Percentiles rank a stretch among this genome's conserved stretches.
Conservation (phyloP, 2,329 filamentous ascomycete species). For the Sclerotinia nivalis region DNA sequence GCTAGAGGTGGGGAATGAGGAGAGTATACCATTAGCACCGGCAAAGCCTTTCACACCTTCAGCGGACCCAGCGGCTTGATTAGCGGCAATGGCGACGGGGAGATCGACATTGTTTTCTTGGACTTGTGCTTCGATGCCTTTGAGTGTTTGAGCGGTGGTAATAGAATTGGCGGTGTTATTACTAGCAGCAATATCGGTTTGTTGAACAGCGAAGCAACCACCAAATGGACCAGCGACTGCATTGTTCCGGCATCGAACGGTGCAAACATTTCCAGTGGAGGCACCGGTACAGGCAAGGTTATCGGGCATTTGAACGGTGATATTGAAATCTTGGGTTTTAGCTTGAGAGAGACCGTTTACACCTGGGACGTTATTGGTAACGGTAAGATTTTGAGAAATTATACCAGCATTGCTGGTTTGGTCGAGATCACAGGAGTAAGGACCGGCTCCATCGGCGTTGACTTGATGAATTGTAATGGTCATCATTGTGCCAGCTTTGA, state of each 20-base stretch:
- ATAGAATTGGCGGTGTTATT: conserved; percentile 50
- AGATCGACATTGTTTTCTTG: conserved; percentile 54
- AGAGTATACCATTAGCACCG: conserved; percentile 36
- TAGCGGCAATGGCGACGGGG: conserved; percentile 48
- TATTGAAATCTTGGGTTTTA: conserved; percentile 57
- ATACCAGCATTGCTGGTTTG: conserved; percentile 46
- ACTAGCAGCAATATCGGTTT: conserved; percentile 48
- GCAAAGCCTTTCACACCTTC: conserved; percentile 41
- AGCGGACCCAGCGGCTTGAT: conserved; percentile 45
- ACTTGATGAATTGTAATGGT: conserved; percentile 55
- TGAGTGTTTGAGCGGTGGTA: conserved; percentile 48
- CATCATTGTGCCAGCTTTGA: conserved; percentile 49
- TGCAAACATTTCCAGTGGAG: conserved; percentile 57
- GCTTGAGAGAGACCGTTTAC: conserved; percentile 44
- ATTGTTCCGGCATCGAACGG: conserved; percentile 60
- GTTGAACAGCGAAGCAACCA: conserved; percentile 59
- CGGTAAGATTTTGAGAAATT: conserved; percentile 51
- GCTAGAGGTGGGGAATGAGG: not conserved
- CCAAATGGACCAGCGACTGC: conserved; percentile 58
- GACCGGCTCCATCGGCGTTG: conserved; percentile 56
- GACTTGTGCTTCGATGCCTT: conserved; percentile 51
- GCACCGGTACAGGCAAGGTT: conserved; percentile 52
- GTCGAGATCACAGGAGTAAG: conserved; percentile 57
- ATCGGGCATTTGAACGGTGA: conserved; percentile 55
- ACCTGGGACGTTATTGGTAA: conserved; percentile 61